Base-by-base conservation (phyloP, 2,329 filamentous ascomycete species). In the Biscogniauxia sp. region DNA sequence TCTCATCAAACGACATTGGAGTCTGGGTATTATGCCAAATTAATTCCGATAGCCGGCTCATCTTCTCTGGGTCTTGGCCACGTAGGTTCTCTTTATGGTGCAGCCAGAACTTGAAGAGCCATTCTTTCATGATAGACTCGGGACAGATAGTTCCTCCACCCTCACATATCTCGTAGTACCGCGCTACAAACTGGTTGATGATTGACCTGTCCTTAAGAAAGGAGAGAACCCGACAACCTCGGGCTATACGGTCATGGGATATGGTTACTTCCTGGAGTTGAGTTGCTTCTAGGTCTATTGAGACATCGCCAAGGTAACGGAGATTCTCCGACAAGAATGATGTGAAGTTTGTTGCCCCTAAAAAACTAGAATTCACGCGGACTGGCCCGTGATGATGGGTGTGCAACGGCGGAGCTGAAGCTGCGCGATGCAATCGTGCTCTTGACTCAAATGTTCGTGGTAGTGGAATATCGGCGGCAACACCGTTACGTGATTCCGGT, bases 1-100 rank as follows among this genome's bases (percentile, higher is more conserved):
- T 66, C 19, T 71, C 67, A 17, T 71, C 63, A 50, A 72, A 72
- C 1, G 56, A 51, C 15, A 75, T 28, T 5, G 70, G 66, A 1
- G 65, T 71, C 57, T 73, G 61, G 0, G 74, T 75, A 41, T 76
- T 76, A 6, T 69, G 70, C 74, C 74, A 76, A 28, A 75, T 56
- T 53, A 70, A 59, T 56, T 74, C 72, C 26, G 69, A 72, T 37
- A 76, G 64, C 11, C 63, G 68, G 4, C 68, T 69, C n/a, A 75
- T 66, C 61, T 69, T 73, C 37, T 71, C 71, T 2, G 73, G 72
- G 19, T 73, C 69, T 54, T 74, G 69, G 20, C 67, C 68, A 50
- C 68, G 66, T 11, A 76, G 66, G 15, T 68, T 68, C 20, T 70
- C 64, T 1, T 64, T 66, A 20, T 74, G 68, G 26, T 70, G 61